Base-by-base conservation (phyloP, 23 red algal species). In the Cyanidiococcus yangmingshanensis region DNA sequence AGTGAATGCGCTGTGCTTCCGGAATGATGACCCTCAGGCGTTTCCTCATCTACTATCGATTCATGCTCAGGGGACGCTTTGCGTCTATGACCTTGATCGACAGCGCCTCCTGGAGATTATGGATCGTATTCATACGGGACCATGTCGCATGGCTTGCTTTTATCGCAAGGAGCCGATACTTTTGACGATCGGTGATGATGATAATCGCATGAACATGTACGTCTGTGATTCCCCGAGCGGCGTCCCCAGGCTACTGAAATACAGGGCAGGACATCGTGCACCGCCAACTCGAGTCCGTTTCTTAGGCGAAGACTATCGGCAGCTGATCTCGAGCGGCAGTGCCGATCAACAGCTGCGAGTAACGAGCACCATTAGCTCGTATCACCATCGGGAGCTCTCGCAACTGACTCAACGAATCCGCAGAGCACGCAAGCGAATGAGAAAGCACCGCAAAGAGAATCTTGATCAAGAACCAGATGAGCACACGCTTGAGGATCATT, bases 161-260 rank as follows among this genome's bases (percentile, higher is more conserved):
- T 76, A 89, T 26, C 67, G 75, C 2, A 79, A 80, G 36, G 87
- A 98, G 78, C 88, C 87, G 36, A 21, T 89, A 0, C 38, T 91
- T 15, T 58, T 98, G 16, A 98, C 84, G n/a, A 68, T 79, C 29
- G 94, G 94, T 27, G 71, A 75, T 59, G 18, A 30, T 24, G 94
- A 98, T 59, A 98, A 98, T 75, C 80, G 80, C n/a, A 30, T 98
- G 39, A 98, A 98, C 86, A 76, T 98, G 21, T 85, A 89, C 57
- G 58, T 91, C 36, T 91, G 80, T 50, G 94, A 98, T 67, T 75
- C 76, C 16, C 29, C 67, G 32, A 67, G 24, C 0, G 68, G 80
- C 31, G 59, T 33, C 15, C 57, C 32, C 37, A 76, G 94, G 67
- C 41, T 98, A 41, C 51, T 98, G n/a, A 80, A 84, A 34, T 89